Percentiles rank a stretch among this genome's conserved stretches.
phyloP scores from a whole-genome alignment of 2,329 filamentous ascomycete species.

The Pestalotiopsis fici region DNA sequence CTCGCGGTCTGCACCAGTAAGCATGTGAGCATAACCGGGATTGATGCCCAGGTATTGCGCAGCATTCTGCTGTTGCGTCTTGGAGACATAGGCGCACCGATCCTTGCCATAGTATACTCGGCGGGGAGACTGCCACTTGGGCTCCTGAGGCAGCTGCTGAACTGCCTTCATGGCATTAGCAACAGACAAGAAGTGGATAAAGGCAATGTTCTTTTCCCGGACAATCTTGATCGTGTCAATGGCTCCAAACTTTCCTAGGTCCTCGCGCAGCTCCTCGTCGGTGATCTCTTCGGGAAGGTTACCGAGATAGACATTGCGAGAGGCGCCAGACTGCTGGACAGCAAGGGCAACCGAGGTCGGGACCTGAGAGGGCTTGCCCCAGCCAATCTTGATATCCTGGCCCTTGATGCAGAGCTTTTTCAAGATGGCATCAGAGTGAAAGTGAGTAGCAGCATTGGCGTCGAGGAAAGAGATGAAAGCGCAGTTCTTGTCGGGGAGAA shows the following conservation, averaged over 20 bases:
- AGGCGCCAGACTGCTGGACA: slow-evolving; percentile 95
- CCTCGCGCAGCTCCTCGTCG: slow-evolving; percentile 91
- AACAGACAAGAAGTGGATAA: slow-evolving; percentile 93
- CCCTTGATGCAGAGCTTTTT: slow-evolving; percentile 99
- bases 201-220: slow-evolving; percentile 95
- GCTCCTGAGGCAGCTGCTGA: slow-evolving; percentile 90
- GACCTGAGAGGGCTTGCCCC: slow-evolving; percentile 98
- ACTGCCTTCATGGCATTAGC: slow-evolving; percentile 98
- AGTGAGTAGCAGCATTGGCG: slow-evolving; percentile 95
- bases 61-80: slow-evolving; percentile 98
- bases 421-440: slow-evolving; percentile 98
- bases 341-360: slow-evolving; percentile 96
- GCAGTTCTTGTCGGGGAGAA: slow-evolving; percentile 98
- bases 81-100: slow-evolving; percentile 96
- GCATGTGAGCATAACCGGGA: slow-evolving; percentile 91
- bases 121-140: slow-evolving; percentile 93
- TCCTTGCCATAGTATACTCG: slow-evolving; percentile 99
- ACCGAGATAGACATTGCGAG: slow-evolving; percentile 94
- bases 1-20: slow-evolving; percentile 94
- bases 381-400: slow-evolving; percentile 99
- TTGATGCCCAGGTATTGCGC: slow-evolving; percentile 97
- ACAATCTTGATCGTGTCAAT: slow-evolving; percentile 98
- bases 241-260: slow-evolving; percentile 92
- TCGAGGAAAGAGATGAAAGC: slow-evolving; percentile 99
- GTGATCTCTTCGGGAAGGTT: slow-evolving; percentile 88